phyloP scores from a whole-genome alignment of 1,139 yeast genomes.

The Lodderomyces elongisporus region DNA sequence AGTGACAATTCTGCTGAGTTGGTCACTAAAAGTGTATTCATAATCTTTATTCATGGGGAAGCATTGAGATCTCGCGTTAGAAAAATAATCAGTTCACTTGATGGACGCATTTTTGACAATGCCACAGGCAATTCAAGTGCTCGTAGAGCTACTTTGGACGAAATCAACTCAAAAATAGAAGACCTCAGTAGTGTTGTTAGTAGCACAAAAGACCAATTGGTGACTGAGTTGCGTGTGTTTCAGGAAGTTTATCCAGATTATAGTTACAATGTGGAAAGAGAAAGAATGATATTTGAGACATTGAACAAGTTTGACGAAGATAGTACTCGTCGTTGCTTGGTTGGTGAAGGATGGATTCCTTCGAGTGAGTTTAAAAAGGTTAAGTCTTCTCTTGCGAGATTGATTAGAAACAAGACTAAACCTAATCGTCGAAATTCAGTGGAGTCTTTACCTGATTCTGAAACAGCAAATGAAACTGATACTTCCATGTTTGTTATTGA shows the following conservation, averaged over 20 bases:
- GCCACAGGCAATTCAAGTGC: conserved; percentile 52
- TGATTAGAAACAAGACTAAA: conserved; percentile 24
- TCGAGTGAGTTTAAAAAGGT: conserved; percentile 23
- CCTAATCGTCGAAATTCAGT: conserved; percentile 5
- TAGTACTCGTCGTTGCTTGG: conserved; percentile 75
- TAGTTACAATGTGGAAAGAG: conserved; percentile 52
- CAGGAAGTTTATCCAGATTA: conserved; percentile 43
- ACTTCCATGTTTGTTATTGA: conserved; percentile 54
- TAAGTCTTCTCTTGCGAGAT: conserved; percentile 21
- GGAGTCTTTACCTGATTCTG: conserved; percentile 9
- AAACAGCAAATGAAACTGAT: conserved; percentile 9
- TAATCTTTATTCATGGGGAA: conserved; percentile 86
- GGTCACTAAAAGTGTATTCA: conserved; percentile 67
- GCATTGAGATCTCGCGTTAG: conserved; percentile 61
- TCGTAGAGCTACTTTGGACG: conserved; percentile 54
- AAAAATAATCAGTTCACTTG: conserved; percentile 77
- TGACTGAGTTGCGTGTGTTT: conserved; percentile 70
- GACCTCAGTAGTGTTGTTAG: conserved; percentile 55
- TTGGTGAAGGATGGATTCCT: conserved; percentile 99
- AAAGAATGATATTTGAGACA: conserved; percentile 67
- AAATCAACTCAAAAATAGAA: conserved; percentile 49
- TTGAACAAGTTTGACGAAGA: conserved; percentile 83
- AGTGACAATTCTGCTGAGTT: conserved; percentile 39
- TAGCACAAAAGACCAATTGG: conserved; percentile 65
- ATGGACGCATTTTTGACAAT: conserved; percentile 65